Evolutionary conservation across 441 rosid species (phyloP).

Genomic region (Arabidopsis lyrata): DNA sequence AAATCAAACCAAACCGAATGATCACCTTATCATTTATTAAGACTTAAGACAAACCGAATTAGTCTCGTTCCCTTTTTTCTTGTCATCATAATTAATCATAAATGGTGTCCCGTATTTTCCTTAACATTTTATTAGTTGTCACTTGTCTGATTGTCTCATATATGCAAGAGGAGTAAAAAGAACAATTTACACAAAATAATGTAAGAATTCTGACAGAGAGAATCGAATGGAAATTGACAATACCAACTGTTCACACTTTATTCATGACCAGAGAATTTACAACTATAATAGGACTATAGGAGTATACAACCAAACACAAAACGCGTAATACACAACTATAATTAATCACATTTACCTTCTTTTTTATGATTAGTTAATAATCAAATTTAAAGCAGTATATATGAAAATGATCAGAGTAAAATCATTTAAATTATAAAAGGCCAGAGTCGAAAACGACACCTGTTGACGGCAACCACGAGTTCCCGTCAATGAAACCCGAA

Average conservation of each 20-base stretch:
- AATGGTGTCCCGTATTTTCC: no score
- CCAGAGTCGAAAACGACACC: constrained; percentile 49
- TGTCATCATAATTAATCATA: no score
- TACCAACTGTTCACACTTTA: constrained; percentile 19
- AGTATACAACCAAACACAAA: constrained; percentile 15
- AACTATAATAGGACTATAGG: not conserved
- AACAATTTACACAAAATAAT: not conserved
- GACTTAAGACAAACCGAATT: no score
- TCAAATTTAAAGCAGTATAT: not conserved
- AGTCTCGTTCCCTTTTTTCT: no score
- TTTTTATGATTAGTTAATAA: constrained; percentile 12
- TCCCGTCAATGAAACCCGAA: constrained; percentile 42
- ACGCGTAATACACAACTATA: not conserved
- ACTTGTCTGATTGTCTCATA: no score
- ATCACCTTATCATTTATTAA: no score
- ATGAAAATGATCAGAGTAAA: constrained; percentile 1
- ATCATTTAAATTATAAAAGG: not conserved
- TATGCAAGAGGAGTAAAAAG: no score
- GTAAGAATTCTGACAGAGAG: not conserved
- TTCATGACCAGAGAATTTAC: constrained; percentile 19
- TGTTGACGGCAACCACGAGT: constrained; percentile 49
- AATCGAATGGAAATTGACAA: not conserved
- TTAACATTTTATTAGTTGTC: no score
- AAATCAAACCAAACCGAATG: no score
- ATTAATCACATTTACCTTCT: not conserved